Percentiles rank a stretch among this genome's conserved stretches.
phyloP scores from a whole-genome alignment of 129 eudicot species.

The Lactuca saligna region DNA sequence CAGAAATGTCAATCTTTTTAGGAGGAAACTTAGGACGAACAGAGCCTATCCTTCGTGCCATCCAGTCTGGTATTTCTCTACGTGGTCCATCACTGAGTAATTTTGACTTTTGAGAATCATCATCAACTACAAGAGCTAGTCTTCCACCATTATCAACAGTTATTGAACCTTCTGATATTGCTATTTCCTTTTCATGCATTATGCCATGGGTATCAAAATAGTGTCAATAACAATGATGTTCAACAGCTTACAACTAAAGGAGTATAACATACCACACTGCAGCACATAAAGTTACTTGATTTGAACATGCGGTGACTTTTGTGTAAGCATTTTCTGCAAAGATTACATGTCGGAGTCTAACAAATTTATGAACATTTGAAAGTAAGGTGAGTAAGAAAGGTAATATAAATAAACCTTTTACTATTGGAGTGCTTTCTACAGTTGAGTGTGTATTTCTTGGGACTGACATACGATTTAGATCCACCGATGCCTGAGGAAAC shows the following conservation, averaged over 20 bases:
- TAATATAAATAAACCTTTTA: conserved; percentile 32
- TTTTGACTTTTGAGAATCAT: conserved; percentile 52
- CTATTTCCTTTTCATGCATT: conserved; percentile 45
- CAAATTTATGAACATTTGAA: background rate
- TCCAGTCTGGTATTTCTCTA: conserved; percentile 66
- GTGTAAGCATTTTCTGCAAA: conserved; percentile 26
- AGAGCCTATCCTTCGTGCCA: conserved; percentile 56
- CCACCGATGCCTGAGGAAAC: conserved; percentile 15
- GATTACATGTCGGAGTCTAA: conserved; percentile 4
- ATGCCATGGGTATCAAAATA: conserved; percentile 6
- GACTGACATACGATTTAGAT: conserved; percentile 13
- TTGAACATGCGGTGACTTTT: conserved; percentile 24
- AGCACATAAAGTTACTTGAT: conserved; percentile 35
- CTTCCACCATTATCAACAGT: conserved; percentile 50
- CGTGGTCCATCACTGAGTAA: conserved; percentile 59
- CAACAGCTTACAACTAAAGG: background rate
- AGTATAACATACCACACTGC: conserved; percentile 41
- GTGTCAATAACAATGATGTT: conserved; percentile 1
- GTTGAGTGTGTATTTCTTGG: conserved; percentile 23
- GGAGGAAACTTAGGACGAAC: conserved; percentile 61
- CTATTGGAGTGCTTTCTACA: conserved; percentile 21
- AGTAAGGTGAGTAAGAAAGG: background rate
- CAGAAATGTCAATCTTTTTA: conserved; percentile 39
- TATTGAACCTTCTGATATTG: conserved; percentile 40
- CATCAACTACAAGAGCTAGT: conserved; percentile 48